phyloP scores from a whole-genome alignment of 805 yeast genomes.

The Hanseniaspora hatyaiensis region DNA sequence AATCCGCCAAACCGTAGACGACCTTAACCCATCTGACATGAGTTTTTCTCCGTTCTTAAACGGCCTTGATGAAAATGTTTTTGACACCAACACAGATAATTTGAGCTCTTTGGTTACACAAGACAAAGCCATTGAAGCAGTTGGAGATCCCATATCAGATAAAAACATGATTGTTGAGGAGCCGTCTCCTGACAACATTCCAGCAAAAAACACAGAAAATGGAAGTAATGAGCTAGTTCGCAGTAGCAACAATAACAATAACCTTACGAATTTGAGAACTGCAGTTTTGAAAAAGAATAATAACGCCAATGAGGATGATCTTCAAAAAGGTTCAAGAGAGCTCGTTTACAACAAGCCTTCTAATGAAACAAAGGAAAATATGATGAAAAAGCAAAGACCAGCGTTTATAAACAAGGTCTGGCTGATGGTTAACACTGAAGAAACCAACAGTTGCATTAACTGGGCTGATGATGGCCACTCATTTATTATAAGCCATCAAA shows the following conservation, averaged over 20 bases:
- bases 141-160: constrained; percentile 6
- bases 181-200: constrained; percentile 2
- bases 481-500: constrained; percentile 72
- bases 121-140: background rate
- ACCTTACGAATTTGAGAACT: background rate
- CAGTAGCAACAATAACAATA: background rate
- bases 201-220: background rate
- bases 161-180: constrained; percentile 15
- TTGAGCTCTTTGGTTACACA: too few relatives aligned
- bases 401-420: constrained; percentile 89
- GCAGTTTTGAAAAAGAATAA: constrained; percentile 8
- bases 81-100: too few relatives aligned
- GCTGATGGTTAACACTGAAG: constrained; percentile 84
- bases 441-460: constrained; percentile 55
- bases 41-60: too few relatives aligned
- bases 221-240: background rate
- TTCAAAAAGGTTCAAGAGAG: background rate
- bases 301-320: too few relatives aligned
- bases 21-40: too few relatives aligned
- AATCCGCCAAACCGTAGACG: too few relatives aligned
- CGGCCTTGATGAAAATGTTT: background rate
- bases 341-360: background rate
- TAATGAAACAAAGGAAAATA: constrained; percentile 1
- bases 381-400: constrained; percentile 49
- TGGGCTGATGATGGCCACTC: constrained; percentile 83